Base-by-base conservation (phyloP, 2,329 filamentous ascomycete species). In the Diaporthe capsici region DNA sequence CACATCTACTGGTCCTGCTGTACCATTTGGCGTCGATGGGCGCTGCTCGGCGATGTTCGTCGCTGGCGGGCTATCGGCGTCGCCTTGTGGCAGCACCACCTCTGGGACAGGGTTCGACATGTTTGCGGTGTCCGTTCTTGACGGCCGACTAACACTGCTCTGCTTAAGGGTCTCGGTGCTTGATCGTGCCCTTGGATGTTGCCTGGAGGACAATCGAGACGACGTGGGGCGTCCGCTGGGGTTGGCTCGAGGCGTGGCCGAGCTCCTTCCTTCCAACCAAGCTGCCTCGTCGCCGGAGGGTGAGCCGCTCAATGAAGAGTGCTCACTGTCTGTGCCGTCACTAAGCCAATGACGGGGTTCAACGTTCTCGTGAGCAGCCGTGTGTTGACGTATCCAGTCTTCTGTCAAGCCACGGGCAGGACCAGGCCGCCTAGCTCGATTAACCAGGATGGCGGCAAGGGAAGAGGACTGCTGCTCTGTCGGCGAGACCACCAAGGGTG, bases 371-470 rank as follows among this genome's bases (percentile, higher is more conserved):
- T 93, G 91, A 78, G 90, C 90, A n/a, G 92, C 90, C n/a, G 94
- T 92, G 81, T 96, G 95, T 77, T 94, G 93, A 76, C 94, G 93
- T 79, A 97, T 95, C 94, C 94, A 96, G 86, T 95, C 94, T 83
- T 96, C 93, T 0, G 94, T 95, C 72, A 96, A 89, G 76, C 93
- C 92, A 78, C 88, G 87, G 22, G 88, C 86, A 74, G 90, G 87
- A 31, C 71, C 76, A 13, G 71, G 71, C 82, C 92, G 86, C 81
- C 91, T 85, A 67, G 88, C 91, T 78, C 91, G 88, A 80, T 92
- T 93, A 65, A 90, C 90, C 77, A 93, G 89, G 34, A 93, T 90
- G 12, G 90, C 89, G 71, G 87, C 84, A 31, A 86, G 78, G 8
- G 82, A 87, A 2, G 82, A 78, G 7, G 80, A 80, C n/a, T 81